Conservation (phyloP, 208 protist species). For the Leishmania amazonensis region DNA sequence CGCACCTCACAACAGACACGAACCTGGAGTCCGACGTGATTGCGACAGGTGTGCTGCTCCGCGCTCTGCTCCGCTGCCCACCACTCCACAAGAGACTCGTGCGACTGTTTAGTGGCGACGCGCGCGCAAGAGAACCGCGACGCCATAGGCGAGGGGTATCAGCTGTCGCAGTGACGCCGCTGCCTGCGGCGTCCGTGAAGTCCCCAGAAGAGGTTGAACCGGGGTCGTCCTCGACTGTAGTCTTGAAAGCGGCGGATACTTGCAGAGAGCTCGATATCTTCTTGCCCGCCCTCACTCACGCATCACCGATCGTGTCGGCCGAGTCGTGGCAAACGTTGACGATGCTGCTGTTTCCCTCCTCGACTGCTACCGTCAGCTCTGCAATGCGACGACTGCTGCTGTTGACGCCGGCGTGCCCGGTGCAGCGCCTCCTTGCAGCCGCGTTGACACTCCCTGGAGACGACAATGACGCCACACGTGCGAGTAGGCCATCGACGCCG, state of each 20-base stretch:
- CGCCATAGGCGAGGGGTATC: neutral
- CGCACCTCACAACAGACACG: neutral
- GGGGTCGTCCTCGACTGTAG: neutral
- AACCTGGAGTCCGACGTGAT: constrained; percentile 12
- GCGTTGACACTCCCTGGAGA: constrained; percentile 24
- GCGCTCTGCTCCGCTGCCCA: constrained; percentile 21
- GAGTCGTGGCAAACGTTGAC: constrained; percentile 54
- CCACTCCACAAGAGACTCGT: constrained; percentile 14
- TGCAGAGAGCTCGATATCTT: constrained; percentile 15
- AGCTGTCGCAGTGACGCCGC: neutral
- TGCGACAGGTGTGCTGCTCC: constrained; percentile 23
- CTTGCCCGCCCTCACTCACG: constrained; percentile 29
- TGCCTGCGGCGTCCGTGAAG: too few relatives aligned
- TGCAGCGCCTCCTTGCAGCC: constrained; percentile 27
- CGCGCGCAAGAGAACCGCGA: neutral
- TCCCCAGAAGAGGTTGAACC: too few relatives aligned
- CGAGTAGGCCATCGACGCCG: neutral
- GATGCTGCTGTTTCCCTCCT: constrained; percentile 29
- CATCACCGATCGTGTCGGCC: constrained; percentile 41
- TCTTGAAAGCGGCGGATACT: neutral
- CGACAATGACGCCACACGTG: neutral
- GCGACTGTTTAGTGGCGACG: constrained; percentile 9
- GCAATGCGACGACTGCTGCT: constrained; percentile 9
- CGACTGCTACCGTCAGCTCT: neutral
- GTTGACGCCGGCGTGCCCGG: constrained; percentile 10